Evolutionary conservation across 1,284 basidiomycete species (phyloP).

Genomic region (Melampsora larici-populina): DNA sequence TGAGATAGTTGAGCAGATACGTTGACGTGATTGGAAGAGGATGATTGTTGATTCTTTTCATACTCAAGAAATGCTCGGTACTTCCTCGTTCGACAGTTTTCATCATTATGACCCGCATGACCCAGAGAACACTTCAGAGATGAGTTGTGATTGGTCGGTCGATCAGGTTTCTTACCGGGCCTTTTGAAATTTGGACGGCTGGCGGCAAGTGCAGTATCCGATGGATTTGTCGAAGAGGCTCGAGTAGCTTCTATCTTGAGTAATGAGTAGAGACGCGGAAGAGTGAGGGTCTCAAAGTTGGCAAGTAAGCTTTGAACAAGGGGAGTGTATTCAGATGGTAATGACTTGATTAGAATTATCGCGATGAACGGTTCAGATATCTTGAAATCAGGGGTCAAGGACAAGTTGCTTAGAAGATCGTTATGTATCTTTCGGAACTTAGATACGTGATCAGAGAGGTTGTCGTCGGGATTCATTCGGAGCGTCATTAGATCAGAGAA

Average conservation of each 20-base stretch:
- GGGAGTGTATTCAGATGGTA: neutral
- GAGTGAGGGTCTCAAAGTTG: neutral
- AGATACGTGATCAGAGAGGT: neutral
- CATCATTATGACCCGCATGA: neutral
- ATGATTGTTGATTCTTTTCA: too few relatives aligned
- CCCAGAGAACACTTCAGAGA: neutral
- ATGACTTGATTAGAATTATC: neutral
- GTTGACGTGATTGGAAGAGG: too few relatives aligned
- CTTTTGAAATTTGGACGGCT: neutral
- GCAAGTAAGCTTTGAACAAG: neutral
- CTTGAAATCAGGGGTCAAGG: neutral
- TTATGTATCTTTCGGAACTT: neutral
- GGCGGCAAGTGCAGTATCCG: neutral
- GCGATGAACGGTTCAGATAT: neutral
- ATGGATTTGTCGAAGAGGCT: neutral
- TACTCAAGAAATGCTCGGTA: too few relatives aligned
- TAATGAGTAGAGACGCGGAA: neutral
- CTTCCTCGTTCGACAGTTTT: neutral
- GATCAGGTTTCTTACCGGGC: neutral
- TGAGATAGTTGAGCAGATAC: too few relatives aligned
- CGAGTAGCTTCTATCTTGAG: neutral
- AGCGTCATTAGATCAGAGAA: too few relatives aligned
- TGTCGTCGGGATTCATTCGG: too few relatives aligned
- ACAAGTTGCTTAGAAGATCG: neutral
- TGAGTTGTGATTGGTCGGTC: neutral